Evolutionary conservation across 257 asterid species (phyloP).

Genomic region (Galeopsis tetrahit): DNA sequence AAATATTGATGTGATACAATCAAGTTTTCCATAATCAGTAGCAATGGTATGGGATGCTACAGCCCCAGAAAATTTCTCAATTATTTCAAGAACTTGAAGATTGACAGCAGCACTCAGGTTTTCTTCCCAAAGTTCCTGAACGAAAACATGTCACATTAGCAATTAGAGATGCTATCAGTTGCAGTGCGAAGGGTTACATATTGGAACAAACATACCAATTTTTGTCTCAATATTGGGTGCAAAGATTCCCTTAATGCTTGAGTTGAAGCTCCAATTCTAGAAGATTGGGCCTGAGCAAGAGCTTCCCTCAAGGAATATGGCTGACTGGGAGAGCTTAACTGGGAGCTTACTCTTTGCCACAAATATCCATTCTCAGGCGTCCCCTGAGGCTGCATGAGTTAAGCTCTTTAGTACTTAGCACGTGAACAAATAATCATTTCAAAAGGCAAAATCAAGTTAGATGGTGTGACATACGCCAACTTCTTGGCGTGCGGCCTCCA

Average conservation of each 20-base stretch:
- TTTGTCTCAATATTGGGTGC: constrained; percentile 97
- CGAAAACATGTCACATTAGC: constrained; percentile 27
- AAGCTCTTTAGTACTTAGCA: constrained; percentile 35
- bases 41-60: constrained; percentile 85
- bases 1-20: constrained; percentile 86
- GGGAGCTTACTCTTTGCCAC: constrained; percentile 97
- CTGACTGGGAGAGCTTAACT: constrained; percentile 96
- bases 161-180: constrained; percentile 27
- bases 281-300: constrained; percentile 98
- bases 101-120: constrained; percentile 94
- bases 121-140: constrained; percentile 99
- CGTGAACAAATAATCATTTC: constrained; percentile 21
- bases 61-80: constrained; percentile 78
- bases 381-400: constrained; percentile 83
- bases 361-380: constrained; percentile 98
- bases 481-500: constrained; percentile 97
- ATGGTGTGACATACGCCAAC: constrained; percentile 77
- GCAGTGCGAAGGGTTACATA: constrained; percentile 24
- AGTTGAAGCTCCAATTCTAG: constrained; percentile 93
- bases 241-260: constrained; percentile 94
- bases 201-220: constrained; percentile 63
- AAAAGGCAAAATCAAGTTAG: constrained; percentile 27
- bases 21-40: constrained; percentile 97
- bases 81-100: constrained; percentile 91
- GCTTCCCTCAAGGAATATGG: constrained; percentile 99